These are phyloP conservation scores for Lophiostoma macrostomum DNA, from an alignment of 495 filamentous ascomycete genomes.

Conservation along the genomic window DNA sequence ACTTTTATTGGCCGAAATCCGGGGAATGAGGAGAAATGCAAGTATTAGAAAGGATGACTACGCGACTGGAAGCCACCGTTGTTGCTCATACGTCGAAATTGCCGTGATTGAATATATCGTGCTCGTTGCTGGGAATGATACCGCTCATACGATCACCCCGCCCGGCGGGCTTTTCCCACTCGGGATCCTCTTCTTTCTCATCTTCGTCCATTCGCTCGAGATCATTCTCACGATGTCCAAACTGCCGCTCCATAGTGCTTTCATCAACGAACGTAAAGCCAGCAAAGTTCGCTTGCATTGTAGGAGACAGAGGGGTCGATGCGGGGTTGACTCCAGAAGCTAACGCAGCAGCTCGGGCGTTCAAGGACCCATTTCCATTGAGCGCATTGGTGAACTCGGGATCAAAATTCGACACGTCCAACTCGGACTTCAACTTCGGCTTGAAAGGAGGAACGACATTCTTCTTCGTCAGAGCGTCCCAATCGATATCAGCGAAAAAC, in stretches of 20 bases:
- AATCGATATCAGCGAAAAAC: conserved; percentile 93
- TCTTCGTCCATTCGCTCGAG: conserved; percentile 70
- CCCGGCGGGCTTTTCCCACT: conserved; percentile 27
- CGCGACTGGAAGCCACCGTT: background rate
- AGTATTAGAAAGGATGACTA: background rate
- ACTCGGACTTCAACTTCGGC: conserved; percentile 89
- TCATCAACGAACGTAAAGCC: conserved; percentile 99
- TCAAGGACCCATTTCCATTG: conserved; percentile 69
- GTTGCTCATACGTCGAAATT: conserved; percentile 39
- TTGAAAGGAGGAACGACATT: conserved; percentile 97
- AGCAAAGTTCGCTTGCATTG: conserved; percentile 96
- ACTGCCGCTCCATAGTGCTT: conserved; percentile 89
- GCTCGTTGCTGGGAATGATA: conserved; percentile 37
- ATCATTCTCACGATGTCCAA: conserved; percentile 55
- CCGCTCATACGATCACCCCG: conserved; percentile 42
- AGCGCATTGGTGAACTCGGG: conserved; percentile 97
- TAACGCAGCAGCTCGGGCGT: conserved; percentile 75
- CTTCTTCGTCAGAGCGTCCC: conserved; percentile 81
- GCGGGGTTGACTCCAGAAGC: conserved; percentile 75
- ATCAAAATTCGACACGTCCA: conserved; percentile 96
- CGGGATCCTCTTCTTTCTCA: conserved; percentile 36
- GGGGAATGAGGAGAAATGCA: conserved; percentile 7
- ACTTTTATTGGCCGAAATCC: conserved; percentile 23
- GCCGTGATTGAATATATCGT: conserved; percentile 40
- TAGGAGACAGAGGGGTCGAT: conserved; percentile 86